Base-by-base conservation (phyloP, 2,329 filamentous ascomycete genomes). In the Xylariaceae sp. region DNA sequence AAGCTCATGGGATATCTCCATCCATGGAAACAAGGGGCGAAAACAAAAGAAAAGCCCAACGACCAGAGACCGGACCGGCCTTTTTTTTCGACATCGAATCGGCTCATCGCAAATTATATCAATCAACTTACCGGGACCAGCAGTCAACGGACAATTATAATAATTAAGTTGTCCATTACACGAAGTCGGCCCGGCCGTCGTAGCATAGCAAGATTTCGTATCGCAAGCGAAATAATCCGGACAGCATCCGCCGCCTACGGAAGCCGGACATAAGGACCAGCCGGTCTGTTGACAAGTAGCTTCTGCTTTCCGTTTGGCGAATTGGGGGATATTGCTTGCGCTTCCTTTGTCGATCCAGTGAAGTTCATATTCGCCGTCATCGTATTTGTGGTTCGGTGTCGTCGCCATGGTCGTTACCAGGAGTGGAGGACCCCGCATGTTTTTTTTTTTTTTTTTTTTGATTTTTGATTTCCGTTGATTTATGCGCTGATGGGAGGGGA, bases 171-270 rank as follows among this genome's bases (percentile, higher is more conserved):
- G 47, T 34, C 54, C 70, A 61, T 60, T 69, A 50, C 65, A 75
- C 2, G 73, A 71, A 4, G 71, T 70, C 9, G 74, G 71, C 9
- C 70, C 72, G 39, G 68, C 73, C 0, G 75, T 75, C 3, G 76
- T 76, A 9, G 74, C 74, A 61, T 72, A 73, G 56, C 78, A 80
- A 37, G 74, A 76, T 35, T 74, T 69, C 44, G 68, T 70, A 2
- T 68, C 76, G 64, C 80, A 83, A 3, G 69, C 68, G 61, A 79
- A 82, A 40, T 71, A 65, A 3, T 72, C 64, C 1, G 78, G 77
- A 55, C 77, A 80, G 54, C 77, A 80, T 35, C 73, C 74, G 35
- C 77, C 77, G 37, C 64, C 61, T 8, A 56, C 61, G 12, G 64
- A 61, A 30, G 61, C 57, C n/a, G 56, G 53, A 47, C 62, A 68